Percentiles rank a stretch among this genome's conserved stretches.
Evolutionary conservation across 2,329 filamentous ascomycete genomes (phyloP).

Genomic region (Botrytis pseudocinerea): DNA sequence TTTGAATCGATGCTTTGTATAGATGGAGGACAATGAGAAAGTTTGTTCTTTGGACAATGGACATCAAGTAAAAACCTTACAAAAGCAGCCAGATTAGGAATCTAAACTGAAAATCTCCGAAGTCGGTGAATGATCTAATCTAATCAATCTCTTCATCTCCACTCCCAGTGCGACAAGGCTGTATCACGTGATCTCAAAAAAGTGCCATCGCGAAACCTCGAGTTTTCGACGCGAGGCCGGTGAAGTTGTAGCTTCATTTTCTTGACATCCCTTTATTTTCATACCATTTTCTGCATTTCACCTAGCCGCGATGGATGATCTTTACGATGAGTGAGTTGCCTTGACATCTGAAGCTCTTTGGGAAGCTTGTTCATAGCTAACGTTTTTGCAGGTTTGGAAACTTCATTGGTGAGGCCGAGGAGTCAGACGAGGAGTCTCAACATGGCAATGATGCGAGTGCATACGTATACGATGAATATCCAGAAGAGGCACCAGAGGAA

Average conservation of each 20-base stretch:
- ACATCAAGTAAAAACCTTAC: background rate
- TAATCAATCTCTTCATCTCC: conserved; percentile 11
- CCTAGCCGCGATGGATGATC: conserved; percentile 74
- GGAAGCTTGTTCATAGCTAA: conserved; percentile 27
- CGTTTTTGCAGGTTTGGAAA: conserved; percentile 76
- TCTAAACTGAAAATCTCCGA: background rate
- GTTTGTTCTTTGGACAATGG: background rate
- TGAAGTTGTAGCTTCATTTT: conserved; percentile 2
- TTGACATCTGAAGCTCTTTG: conserved; percentile 13
- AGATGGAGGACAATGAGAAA: background rate
- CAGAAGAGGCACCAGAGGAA: conserved; percentile 58
- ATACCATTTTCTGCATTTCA: conserved; percentile 12
- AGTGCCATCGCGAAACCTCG: conserved; percentile 32
- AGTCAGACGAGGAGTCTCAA: conserved; percentile 84
- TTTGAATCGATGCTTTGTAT: conserved; percentile 6
- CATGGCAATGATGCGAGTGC: conserved; percentile 71
- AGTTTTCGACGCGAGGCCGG: conserved; percentile 30
- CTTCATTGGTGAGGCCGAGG: conserved; percentile 91
- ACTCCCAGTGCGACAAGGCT: conserved; percentile 25
- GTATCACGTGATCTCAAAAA: conserved; percentile 32
- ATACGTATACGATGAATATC: conserved; percentile 76
- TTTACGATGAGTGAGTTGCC: conserved; percentile 82
- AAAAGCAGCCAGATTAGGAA: conserved; percentile 3
- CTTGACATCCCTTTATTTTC: conserved; percentile 17
- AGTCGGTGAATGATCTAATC: conserved; percentile 9